Evolutionary conservation across 202 grass and related monocot genomes (phyloP).

Genomic region (Carex sylvatica): DNA sequence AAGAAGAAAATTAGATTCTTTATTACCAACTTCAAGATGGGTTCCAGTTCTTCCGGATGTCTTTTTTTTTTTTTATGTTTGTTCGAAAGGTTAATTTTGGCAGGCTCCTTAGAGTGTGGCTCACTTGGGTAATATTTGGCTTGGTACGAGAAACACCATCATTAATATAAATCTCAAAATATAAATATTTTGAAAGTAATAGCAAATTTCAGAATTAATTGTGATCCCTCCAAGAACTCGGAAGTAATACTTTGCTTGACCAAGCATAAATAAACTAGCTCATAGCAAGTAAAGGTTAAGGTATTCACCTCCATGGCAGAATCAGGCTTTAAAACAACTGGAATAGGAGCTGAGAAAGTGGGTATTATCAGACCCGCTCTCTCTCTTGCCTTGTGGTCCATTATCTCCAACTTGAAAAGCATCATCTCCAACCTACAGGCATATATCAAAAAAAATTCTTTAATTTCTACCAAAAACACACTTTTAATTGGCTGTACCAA

Average conservation of each 20-base stretch:
- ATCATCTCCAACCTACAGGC: constrained; percentile 76
- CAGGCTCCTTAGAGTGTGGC: neutral
- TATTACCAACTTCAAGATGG: neutral
- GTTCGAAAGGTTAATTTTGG: neutral
- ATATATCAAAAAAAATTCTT: neutral
- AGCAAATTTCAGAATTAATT: neutral
- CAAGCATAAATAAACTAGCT: neutral
- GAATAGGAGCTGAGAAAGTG: constrained; percentile 74
- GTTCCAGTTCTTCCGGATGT: neutral
- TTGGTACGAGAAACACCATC: neutral
- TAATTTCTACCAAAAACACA: neutral
- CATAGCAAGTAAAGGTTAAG: neutral
- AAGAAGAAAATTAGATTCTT: constrained; percentile 1
- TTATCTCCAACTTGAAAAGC: constrained; percentile 92
- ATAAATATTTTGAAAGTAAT: neutral
- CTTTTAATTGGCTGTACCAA: neutral
- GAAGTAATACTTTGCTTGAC: neutral
- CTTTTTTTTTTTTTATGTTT: neutral
- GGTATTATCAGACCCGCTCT: constrained; percentile 81
- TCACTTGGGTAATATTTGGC: neutral
- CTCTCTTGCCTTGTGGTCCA: constrained; percentile 96
- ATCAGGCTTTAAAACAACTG: constrained; percentile 88
- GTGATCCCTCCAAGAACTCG: neutral
- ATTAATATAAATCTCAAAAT: neutral
- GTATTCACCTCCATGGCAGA: constrained; percentile 76